Base-by-base conservation (phyloP, 2,329 filamentous ascomycete genomes). In the Ustilaginoidea virens region DNA sequence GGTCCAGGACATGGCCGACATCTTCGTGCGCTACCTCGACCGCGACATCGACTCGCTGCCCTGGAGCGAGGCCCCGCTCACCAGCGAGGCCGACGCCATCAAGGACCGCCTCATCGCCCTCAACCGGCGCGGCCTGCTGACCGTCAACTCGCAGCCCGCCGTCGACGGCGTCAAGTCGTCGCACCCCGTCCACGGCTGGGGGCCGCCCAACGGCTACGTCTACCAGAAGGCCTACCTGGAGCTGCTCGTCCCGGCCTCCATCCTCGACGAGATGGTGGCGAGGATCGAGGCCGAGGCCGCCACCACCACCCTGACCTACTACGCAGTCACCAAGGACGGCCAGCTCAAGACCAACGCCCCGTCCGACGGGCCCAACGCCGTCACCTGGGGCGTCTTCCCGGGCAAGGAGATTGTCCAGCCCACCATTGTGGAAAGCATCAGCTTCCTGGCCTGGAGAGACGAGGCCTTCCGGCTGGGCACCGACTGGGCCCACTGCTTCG, bases 351-450 rank as follows among this genome's bases (percentile, higher is more conserved):
- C 83, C 17, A 96, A 98, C 46, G 75, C 83, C 2, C 74, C 76
- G 7, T 71, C 74, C 14, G 83, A 92, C 41, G 81, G 83, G 5
- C 90, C 90, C 21, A 98, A 98, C 45, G 90, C 90, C n/a, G 81
- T 98, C 28, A 98, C 90, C 2, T 98, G 90, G 90, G 90, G 90
- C 55, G 92, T 98, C 19, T 98, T 96, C 61, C 87, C 90, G 0
- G 90, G 90, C 33, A 92, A 96, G 53, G 90, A 98, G 55, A 94
- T 98, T 48, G 86, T 98, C n/a, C 90, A 98, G 54, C 90, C 90
- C 10, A 98, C 90, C n/a, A 94, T 98, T 44, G 90, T 98, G 29
- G 90, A 98, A 59, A 92, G 82, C 12, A 78, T 98, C 51, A 92
- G 82, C 51, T 98, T 98, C 68, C 63, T 98, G 30, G 90, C 90